Base-by-base conservation (phyloP, 2,329 filamentous ascomycete genomes). In the Xylaria sp. region DNA sequence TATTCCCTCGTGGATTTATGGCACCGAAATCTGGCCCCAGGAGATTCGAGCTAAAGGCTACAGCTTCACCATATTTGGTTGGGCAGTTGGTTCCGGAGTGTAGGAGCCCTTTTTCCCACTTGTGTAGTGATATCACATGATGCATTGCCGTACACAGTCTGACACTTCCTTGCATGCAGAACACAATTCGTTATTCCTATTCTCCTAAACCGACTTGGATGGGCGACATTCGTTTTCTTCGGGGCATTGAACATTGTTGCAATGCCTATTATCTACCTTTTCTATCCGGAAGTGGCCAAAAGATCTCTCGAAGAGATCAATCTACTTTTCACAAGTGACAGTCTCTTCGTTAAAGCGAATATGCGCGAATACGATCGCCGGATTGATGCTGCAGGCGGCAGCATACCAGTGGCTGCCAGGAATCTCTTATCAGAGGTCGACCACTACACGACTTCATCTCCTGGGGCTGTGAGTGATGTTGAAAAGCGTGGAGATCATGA, bases 1-100 rank as follows among this genome's bases (percentile, higher is more conserved):
- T 58, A 75, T 79, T 28, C 76, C 78, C 4, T 76, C 69, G 31
- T 79, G 78, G 77, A 76, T 79, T 52, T 79, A 79, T 62, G 78
- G 76, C 25, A 87, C 86, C 0, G 87, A 89, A 75, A 87, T 89
- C 66, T 89, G 86, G 78, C 83, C 86, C 0, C 85, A 82, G 18
- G 84, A 86, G 52, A 82, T 89, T 61, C 82, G 87, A 25, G 86
- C 87, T n/a, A 85, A 88, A 74, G 88, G 87, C 8, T 87, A 88
- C 73, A 86, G 85, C 8, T 88, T 89, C 71, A 85, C 84, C 20
- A 87, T 89, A 67, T 85, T 85, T 1, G 86, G 87, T 1, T 89
- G 87, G 87, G 86, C 87, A 20, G 82, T 88, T 66, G 87, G 86
- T 46, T 83, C 86, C 9, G 86, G 86, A 43, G 83, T 85, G 83